Conservation (phyloP, 2,329 filamentous ascomycete species). For the Colletotrichum destructivum region DNA sequence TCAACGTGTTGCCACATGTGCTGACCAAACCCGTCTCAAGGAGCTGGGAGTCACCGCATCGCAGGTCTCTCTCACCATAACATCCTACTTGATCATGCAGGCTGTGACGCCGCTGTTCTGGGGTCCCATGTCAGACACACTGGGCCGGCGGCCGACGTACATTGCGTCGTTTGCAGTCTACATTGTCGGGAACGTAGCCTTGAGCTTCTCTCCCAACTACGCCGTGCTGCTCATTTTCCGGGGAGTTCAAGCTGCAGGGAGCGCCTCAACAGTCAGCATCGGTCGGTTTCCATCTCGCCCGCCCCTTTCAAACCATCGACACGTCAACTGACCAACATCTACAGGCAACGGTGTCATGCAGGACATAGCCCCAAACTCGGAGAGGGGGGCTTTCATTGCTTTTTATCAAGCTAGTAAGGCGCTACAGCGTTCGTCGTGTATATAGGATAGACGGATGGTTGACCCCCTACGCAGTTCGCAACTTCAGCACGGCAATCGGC, state of each 20-base stretch:
- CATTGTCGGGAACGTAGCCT: slow-evolving; percentile 60
- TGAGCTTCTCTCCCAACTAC: slow-evolving; percentile 61
- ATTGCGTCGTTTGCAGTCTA: slow-evolving; percentile 64
- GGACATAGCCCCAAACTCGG: slow-evolving; percentile 49
- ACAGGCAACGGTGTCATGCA: slow-evolving; percentile 50
- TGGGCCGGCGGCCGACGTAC: slow-evolving; percentile 62
- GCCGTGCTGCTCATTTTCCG: slow-evolving; percentile 60
- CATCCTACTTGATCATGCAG: slow-evolving; percentile 66
- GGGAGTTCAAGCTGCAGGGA: slow-evolving; percentile 63
- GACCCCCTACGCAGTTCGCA: slow-evolving; percentile 43
- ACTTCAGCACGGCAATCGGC: slow-evolving; percentile 51
- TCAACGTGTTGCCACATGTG: not conserved
- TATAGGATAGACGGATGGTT: not conserved
- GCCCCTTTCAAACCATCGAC: not conserved
- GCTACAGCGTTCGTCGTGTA: accelerated
- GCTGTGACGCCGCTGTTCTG: slow-evolving; percentile 64
- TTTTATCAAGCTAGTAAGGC: slow-evolving; percentile 52
- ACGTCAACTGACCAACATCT: not conserved
- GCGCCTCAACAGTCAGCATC: slow-evolving; percentile 63
- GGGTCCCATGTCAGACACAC: slow-evolving; percentile 63
- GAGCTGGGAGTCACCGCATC: slow-evolving; percentile 50
- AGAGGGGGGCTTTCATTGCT: slow-evolving; percentile 51
- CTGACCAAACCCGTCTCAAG: slow-evolving; percentile 19
- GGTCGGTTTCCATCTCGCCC: slow-evolving; percentile 47
- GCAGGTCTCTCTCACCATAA: slow-evolving; percentile 58